Conservation (phyloP, 2,329 filamentous ascomycete genomes). For the Alternaria infectoria region DNA sequence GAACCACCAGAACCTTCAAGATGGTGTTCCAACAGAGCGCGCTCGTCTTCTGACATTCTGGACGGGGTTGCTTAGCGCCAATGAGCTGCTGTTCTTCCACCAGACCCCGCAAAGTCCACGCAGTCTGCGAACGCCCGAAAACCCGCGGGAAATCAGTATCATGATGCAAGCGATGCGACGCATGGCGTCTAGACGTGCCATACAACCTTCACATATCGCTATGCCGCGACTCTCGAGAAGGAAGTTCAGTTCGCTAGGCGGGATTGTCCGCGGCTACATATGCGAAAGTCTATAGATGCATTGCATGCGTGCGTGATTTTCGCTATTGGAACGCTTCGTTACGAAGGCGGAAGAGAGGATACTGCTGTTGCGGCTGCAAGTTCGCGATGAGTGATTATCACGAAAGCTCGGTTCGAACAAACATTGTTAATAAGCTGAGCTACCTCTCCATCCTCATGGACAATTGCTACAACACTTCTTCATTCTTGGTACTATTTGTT, state of each 20-base stretch:
- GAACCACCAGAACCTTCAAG: not conserved
- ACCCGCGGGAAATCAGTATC: not conserved
- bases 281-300: slow-evolving; percentile 6
- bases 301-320: slow-evolving; percentile 44
- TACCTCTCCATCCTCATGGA: not conserved
- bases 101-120: not conserved
- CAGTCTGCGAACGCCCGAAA: not conserved
- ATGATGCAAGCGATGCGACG: not conserved
- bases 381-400: slow-evolving; percentile 3
- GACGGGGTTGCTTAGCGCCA: not conserved
- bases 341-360: not conserved
- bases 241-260: slow-evolving; percentile 8
- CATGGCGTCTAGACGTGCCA: not conserved
- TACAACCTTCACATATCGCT: not conserved
- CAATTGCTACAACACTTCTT: not conserved
- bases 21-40: not conserved
- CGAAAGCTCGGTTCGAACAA: not conserved
- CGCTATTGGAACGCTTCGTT: slow-evolving; percentile 34
- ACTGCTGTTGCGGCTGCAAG: not conserved
- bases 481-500: not conserved
- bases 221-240: not conserved
- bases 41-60: not conserved
- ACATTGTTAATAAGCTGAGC: not conserved
- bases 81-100: not conserved
- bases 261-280: slow-evolving; percentile 1